These are phyloP conservation scores for Trametopsis cervina DNA, from an alignment of 768 basidiomycete species.

Conservation along the genomic window DNA sequence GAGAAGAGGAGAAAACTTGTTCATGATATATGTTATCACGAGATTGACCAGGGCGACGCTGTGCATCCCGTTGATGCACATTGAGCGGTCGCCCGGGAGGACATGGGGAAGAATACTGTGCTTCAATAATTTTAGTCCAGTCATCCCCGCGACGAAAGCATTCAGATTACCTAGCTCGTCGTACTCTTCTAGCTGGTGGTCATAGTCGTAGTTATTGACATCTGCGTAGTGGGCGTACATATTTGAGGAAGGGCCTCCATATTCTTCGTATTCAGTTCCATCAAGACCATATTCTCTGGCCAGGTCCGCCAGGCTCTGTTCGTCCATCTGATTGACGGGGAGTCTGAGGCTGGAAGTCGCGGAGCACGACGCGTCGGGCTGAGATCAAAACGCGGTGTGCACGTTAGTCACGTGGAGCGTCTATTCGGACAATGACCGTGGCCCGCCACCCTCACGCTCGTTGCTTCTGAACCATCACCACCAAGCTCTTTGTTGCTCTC, in stretches of 20 bases:
- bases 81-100: conserved; percentile 24
- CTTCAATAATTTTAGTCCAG: conserved; percentile 18
- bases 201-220: background rate
- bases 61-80: conserved; percentile 1
- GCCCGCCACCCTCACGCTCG: background rate
- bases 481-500: background rate
- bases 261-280: conserved; percentile 9
- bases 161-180: too few species aligned
- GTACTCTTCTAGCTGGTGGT: conserved; percentile 17
- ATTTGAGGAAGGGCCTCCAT: background rate
- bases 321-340: conserved; percentile 7
- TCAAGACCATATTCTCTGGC: conserved; percentile 16
- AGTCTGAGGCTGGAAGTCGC: background rate
- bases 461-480: background rate
- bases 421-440: conserved; percentile 2
- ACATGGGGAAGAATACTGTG: conserved; percentile 30
- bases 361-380: conserved; percentile 1
- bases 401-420: conserved; percentile 11
- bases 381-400: conserved; percentile 1
- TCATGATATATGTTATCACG: too few species aligned
- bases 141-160: too few species aligned
- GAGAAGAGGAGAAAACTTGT: too few species aligned
- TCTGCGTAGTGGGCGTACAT: too few species aligned
- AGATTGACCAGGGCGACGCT: conserved; percentile 4
- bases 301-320: conserved; percentile 8